These are phyloP conservation scores for Pythium aquatile DNA, from an alignment of 352 stramenopile species.

Conservation along the genomic window DNA sequence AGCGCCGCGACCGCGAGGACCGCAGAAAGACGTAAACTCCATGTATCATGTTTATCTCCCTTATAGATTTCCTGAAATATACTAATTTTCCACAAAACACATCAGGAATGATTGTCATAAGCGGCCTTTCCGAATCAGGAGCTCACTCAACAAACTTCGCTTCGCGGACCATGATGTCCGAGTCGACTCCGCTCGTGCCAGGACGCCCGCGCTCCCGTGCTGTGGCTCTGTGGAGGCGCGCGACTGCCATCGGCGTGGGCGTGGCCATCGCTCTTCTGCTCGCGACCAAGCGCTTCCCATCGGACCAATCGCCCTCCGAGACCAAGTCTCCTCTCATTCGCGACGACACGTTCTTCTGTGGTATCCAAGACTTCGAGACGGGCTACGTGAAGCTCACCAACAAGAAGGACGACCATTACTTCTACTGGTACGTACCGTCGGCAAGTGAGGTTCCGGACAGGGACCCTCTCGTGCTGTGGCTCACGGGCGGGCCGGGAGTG, in stretches of 20 bases:
- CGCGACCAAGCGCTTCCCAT: constrained; percentile 1
- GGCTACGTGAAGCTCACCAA: constrained; percentile 54
- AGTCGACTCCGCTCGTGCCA: background rate
- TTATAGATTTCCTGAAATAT: background rate
- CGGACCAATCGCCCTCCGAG: background rate
- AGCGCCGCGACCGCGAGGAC: constrained; percentile 12
- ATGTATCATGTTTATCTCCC: background rate
- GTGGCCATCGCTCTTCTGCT: background rate
- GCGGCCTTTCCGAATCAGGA: background rate
- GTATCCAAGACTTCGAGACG: constrained; percentile 37
- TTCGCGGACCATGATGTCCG: background rate
- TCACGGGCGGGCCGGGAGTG: constrained; percentile 47
- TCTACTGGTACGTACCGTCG: constrained; percentile 70
- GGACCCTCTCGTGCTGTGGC: constrained; percentile 61
- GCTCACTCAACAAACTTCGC: too few species aligned
- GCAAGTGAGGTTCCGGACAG: constrained; percentile 25
- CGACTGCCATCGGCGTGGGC: background rate
- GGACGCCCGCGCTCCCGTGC: background rate
- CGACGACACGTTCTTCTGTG: constrained; percentile 30
- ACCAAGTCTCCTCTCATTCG: background rate
- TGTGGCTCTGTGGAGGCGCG: background rate
- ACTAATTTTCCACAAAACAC: background rate
- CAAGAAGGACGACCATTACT: constrained; percentile 58
- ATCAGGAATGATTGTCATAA: background rate
- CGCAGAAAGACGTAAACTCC: constrained; percentile 14